Percentiles rank a stretch among this genome's conserved stretches.
Evolutionary conservation across 31 red algal species (phyloP).

Genomic region (Asparagopsis taxiformis): DNA sequence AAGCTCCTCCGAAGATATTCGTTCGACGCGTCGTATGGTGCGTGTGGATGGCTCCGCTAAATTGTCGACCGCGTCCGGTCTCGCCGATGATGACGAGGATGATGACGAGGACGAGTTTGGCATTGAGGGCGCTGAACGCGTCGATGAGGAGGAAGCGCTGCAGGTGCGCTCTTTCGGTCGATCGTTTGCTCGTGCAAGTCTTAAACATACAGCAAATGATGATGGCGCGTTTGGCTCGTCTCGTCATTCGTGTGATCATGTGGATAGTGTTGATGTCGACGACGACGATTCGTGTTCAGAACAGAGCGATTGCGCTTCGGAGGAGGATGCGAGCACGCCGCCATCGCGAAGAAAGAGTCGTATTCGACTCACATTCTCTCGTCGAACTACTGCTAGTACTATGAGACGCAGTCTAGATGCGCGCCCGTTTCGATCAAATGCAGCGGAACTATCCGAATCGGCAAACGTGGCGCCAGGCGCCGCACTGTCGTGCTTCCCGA

Average conservation of each 20-base stretch:
- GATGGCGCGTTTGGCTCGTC: not conserved
- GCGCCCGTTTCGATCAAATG: no score
- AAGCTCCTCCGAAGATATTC: conserved; percentile 15
- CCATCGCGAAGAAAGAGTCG: no score
- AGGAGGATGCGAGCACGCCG: no score
- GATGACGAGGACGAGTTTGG: conserved; percentile 39
- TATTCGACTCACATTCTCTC: no score
- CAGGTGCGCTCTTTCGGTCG: conserved; percentile 45
- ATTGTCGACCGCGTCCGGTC: conserved; percentile 33
- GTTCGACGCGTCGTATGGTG: conserved; percentile 24
- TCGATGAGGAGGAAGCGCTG: conserved; percentile 51
- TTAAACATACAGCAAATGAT: conserved; percentile 19
- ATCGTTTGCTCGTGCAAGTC: conserved; percentile 23
- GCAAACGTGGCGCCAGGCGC: no score
- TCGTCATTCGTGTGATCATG: no score
- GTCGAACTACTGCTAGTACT: no score
- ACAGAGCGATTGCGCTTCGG: no score
- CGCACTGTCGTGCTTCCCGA: conserved; percentile 14
- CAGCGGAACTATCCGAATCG: no score
- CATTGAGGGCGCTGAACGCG: conserved; percentile 44
- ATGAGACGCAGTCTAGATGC: no score
- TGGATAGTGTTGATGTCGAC: no score
- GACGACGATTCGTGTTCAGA: no score
- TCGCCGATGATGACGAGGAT: conserved; percentile 18
- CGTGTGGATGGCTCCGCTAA: conserved; percentile 57